These are phyloP conservation scores for Paraglomus occultum DNA, from an alignment of 192 early-diverging fungal genomes.

Conservation along the genomic window DNA sequence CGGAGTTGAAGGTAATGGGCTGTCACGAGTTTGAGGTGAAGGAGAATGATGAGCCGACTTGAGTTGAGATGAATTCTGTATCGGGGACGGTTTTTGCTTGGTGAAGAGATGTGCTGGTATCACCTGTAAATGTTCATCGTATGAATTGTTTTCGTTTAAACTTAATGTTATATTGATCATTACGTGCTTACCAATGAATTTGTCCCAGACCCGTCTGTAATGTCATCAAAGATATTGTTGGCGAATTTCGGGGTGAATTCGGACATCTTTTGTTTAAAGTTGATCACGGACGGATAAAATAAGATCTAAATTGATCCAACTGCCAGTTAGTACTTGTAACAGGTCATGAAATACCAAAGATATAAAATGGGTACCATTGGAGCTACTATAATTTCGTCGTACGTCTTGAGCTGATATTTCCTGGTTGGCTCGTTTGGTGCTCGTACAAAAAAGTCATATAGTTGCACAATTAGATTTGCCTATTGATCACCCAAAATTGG, in stretches of 20 bases:
- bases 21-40: constrained; percentile 20
- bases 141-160: neutral
- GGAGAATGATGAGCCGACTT: constrained; percentile 18
- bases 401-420: constrained; percentile 82
- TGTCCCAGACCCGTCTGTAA: constrained; percentile 33
- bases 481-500: constrained; percentile 24
- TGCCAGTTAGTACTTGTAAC: neutral
- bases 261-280: constrained; percentile 23
- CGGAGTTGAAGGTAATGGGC: constrained; percentile 15
- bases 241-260: constrained; percentile 19
- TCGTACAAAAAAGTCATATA: constrained; percentile 80
- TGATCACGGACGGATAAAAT: constrained; percentile 46
- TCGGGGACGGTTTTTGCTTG: constrained; percentile 11
- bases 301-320: constrained; percentile 30
- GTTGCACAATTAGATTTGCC: constrained; percentile 78
- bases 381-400: constrained; percentile 79
- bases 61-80: constrained; percentile 10
- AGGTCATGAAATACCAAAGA: neutral
- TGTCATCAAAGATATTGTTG: constrained; percentile 32
- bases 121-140: neutral
- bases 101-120: neutral
- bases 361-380: constrained; percentile 60
- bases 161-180: neutral
- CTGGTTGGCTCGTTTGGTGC: constrained; percentile 64
- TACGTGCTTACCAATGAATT: neutral